phyloP scores from a whole-genome alignment of 2,329 filamentous ascomycete genomes.

The Hymenoscyphus fraxineus region DNA sequence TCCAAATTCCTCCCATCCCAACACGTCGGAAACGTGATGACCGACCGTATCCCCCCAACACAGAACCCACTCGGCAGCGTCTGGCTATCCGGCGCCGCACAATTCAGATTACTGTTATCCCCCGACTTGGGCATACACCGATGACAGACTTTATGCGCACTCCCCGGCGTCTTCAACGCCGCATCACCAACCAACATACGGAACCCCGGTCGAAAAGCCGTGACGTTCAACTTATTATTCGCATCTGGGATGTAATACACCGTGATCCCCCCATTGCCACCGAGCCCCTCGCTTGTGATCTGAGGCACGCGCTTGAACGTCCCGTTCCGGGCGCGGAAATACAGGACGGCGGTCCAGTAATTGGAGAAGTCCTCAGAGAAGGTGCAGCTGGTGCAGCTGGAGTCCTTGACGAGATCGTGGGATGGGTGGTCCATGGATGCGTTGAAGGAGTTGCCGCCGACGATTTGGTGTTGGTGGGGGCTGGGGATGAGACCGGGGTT shows the following conservation, averaged over 20 bases:
- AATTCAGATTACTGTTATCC: slow-evolving; percentile 23
- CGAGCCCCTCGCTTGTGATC: slow-evolving; percentile 13
- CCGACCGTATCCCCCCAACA: slow-evolving; percentile 18
- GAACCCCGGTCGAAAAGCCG: slow-evolving; percentile 18
- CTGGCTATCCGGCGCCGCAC: slow-evolving; percentile 17
- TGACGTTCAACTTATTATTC: slow-evolving; percentile 12
- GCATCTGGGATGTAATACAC: slow-evolving; percentile 13
- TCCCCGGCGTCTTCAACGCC: slow-evolving; percentile 11
- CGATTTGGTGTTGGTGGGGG: slow-evolving; percentile 20
- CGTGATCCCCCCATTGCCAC: slow-evolving; percentile 12
- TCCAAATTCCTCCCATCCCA: slow-evolving; percentile 21
- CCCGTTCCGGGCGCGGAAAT: slow-evolving; percentile 14
- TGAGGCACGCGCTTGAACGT: slow-evolving; percentile 15
- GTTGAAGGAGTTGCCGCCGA: slow-evolving; percentile 20
- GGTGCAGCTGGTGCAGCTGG: slow-evolving; percentile 14
- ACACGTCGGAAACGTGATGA: slow-evolving; percentile 20
- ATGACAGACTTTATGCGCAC: slow-evolving; percentile 20
- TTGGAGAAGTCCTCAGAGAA: slow-evolving; percentile 15
- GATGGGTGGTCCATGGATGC: slow-evolving; percentile 15
- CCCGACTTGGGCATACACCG: slow-evolving; percentile 21
- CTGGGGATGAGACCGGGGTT: slow-evolving; percentile 17
- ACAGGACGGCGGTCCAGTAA: slow-evolving; percentile 15
- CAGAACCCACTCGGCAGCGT: slow-evolving; percentile 15
- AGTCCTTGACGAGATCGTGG: slow-evolving; percentile 14
- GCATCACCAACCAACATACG: slow-evolving; percentile 21